A percentile compares a stretch with the other conserved stretches of the same genome.
Evolutionary conservation across 1,284 basidiomycete species (phyloP).

Genomic region (Phellopilus nigrolimitatus): DNA sequence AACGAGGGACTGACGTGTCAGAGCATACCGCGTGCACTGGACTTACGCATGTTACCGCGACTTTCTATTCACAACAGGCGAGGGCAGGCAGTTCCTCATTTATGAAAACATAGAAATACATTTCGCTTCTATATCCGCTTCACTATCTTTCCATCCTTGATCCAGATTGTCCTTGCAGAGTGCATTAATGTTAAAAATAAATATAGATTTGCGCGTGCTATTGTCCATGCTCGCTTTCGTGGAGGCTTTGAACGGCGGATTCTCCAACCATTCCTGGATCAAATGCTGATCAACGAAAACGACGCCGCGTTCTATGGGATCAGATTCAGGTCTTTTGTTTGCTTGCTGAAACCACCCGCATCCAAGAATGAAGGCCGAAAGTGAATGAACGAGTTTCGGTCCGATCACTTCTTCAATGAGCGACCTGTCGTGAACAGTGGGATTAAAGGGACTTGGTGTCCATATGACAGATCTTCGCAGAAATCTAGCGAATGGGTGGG

Average conservation of each 20-base stretch:
- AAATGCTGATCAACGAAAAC: neutral
- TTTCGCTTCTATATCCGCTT: neutral
- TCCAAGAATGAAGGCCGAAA: neutral
- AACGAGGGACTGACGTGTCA: neutral
- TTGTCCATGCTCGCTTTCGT: neutral
- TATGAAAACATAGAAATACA: constrained; percentile 1
- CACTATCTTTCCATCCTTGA: neutral
- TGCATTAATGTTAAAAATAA: constrained; percentile 2
- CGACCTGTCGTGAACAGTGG: neutral
- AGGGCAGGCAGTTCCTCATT: neutral
- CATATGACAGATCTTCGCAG: neutral
- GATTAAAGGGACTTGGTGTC: neutral
- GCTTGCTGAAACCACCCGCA: neutral
- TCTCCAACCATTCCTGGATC: neutral
- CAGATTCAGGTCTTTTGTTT: neutral
- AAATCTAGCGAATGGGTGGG: neutral
- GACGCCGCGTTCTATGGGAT: neutral
- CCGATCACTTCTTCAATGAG: neutral
- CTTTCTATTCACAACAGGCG: too few species aligned
- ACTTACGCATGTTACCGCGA: constrained; percentile 5
- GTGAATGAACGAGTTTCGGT: constrained; percentile 4
- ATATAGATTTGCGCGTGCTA: constrained; percentile 7
- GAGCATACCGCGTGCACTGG: neutral
- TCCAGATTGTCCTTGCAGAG: neutral
- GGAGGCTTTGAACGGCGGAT: neutral